Evolutionary conservation across 805 yeast genomes (phyloP).

Genomic region (Yamadazyma scolyti): DNA sequence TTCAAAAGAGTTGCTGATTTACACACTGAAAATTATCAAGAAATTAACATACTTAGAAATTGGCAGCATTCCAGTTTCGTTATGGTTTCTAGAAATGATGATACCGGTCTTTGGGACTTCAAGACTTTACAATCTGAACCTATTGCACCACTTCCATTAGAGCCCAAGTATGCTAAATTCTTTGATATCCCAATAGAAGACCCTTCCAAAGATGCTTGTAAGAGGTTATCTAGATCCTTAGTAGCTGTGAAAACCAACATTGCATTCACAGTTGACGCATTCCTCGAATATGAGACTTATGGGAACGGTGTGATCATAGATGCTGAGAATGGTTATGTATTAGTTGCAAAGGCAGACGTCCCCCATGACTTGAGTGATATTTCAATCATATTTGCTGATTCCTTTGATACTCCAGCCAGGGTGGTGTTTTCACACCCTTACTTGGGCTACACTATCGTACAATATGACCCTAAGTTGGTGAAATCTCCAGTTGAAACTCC

Average conservation of each 20-base stretch:
- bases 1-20: slow-evolving; percentile 78
- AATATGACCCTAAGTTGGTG: slow-evolving; percentile 75
- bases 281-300: slow-evolving; percentile 68
- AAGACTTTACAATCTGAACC: slow-evolving; percentile 56
- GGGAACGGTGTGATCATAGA: slow-evolving; percentile 82
- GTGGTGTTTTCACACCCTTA: slow-evolving; percentile 85
- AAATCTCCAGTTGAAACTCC: slow-evolving; percentile 72
- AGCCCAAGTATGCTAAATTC: slow-evolving; percentile 64
- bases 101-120: slow-evolving; percentile 56
- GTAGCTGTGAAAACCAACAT: slow-evolving; percentile 62
- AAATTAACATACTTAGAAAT: slow-evolving; percentile 75
- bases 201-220: slow-evolving; percentile 38
- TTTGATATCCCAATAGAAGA: slow-evolving; percentile 64
- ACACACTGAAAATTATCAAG: slow-evolving; percentile 67
- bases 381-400: slow-evolving; percentile 77
- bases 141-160: slow-evolving; percentile 47
- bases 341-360: slow-evolving; percentile 72
- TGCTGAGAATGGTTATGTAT: slow-evolving; percentile 71
- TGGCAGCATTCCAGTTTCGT: slow-evolving; percentile 76
- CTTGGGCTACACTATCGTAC: slow-evolving; percentile 77
- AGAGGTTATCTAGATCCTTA: slow-evolving; percentile 60
- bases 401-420: slow-evolving; percentile 73
- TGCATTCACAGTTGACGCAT: slow-evolving; percentile 60
- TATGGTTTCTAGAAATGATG: slow-evolving; percentile 59
- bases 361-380: slow-evolving; percentile 84